phyloP scores from a whole-genome alignment of 257 asterid species.

The Capsicum chinense region DNA sequence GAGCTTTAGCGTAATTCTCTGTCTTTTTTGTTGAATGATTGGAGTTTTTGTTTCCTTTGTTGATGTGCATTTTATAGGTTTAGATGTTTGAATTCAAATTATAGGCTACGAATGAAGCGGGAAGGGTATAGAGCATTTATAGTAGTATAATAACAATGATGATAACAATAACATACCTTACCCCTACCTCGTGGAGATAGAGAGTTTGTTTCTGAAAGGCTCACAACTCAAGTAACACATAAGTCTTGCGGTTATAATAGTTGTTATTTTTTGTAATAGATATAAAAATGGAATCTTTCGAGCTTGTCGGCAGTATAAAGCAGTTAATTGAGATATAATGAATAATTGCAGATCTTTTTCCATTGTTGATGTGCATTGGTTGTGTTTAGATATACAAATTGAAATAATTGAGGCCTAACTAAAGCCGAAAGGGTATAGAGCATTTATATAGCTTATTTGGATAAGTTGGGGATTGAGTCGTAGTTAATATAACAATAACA shows the following conservation, averaged over 20 bases:
- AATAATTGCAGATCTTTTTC: background rate
- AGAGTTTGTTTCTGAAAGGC: too few relatives aligned
- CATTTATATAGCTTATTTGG: background rate
- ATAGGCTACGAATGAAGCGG: too few relatives aligned
- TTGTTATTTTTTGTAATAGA: background rate
- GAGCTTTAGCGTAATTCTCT: constrained; percentile 70
- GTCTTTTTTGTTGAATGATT: constrained; percentile 24
- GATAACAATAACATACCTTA: too few relatives aligned
- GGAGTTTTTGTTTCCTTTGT: background rate
- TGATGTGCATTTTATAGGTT: too few relatives aligned
- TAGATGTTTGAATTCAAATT: too few relatives aligned
- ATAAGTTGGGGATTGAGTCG: background rate
- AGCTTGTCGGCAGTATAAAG: background rate
- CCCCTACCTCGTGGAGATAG: too few relatives aligned
- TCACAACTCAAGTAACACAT: too few relatives aligned
- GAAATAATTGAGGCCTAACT: background rate
- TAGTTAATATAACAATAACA: background rate
- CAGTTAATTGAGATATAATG: background rate
- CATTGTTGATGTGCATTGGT: background rate
- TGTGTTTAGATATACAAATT: background rate
- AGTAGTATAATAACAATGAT: too few relatives aligned
- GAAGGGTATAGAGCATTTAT: too few relatives aligned
- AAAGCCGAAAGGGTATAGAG: background rate
- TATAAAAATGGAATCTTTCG: constrained; percentile 7
- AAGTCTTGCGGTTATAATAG: background rate